A percentile compares a stretch with the other conserved stretches of the same genome.
Evolutionary conservation across 139 green algal genomes (phyloP).

Genomic region (Tetradesmus lagerheimii): DNA sequence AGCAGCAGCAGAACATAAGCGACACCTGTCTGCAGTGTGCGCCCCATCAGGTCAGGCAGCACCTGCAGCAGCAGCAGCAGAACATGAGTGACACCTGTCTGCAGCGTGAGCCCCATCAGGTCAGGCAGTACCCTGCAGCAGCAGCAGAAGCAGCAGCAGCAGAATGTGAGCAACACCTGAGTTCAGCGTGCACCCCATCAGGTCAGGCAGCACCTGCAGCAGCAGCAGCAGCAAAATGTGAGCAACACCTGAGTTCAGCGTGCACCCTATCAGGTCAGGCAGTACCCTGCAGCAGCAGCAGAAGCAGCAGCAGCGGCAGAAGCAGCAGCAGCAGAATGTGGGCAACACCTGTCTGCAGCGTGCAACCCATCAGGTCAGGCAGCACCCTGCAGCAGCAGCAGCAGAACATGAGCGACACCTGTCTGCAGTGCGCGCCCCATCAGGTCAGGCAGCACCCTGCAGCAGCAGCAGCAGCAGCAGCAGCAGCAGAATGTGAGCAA

Average conservation of each 20-base stretch:
- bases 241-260: conserved; percentile 25
- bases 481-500: neutral
- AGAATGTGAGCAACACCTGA: no score
- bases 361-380: conserved; percentile 52
- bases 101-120: conserved; percentile 49
- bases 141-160: conserved; percentile 5
- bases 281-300: no score
- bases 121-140: conserved; percentile 51
- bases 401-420: no score
- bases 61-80: conserved; percentile 13
- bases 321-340: neutral
- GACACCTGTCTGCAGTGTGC: conserved; percentile 41
- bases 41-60: conserved; percentile 46
- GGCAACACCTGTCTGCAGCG: no score
- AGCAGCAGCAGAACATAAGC: neutral
- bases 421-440: no score
- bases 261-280: conserved; percentile 50
- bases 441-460: conserved; percentile 31
- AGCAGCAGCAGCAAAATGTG: neutral
- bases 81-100: no score
- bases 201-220: neutral
- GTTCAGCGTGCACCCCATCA: no score
- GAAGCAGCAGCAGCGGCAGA: no score
- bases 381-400: conserved; percentile 46
- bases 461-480: conserved; percentile 17